phyloP scores from a whole-genome alignment of 78 protist species.

The Cavenderia fasciculata region DNA sequence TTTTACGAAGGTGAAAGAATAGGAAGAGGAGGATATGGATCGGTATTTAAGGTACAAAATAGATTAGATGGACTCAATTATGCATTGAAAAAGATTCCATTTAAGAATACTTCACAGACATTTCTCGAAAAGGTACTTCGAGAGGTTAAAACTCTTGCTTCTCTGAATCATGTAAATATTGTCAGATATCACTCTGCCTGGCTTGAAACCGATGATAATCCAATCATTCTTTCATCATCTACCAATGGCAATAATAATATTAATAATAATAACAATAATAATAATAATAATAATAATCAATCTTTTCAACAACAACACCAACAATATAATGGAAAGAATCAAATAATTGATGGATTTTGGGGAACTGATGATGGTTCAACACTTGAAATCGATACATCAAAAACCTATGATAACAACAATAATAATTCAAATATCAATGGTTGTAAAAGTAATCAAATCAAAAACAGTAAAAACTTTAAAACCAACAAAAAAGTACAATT shows the following conservation, averaged over 20 bases:
- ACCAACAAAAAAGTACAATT: neutral
- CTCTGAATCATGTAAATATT: conserved; percentile 74
- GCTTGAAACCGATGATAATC: conserved; percentile 52
- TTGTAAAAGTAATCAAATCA: neutral
- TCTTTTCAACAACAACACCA: neutral
- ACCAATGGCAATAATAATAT: neutral
- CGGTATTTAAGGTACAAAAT: conserved; percentile 67
- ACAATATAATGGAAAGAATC: neutral
- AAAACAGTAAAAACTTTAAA: neutral
- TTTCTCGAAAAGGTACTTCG: conserved; percentile 66
- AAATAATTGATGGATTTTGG: conserved; percentile 43
- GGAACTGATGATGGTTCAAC: conserved; percentile 9
- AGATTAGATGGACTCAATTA: conserved; percentile 53
- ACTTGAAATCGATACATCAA: neutral
- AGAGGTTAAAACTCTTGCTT: conserved; percentile 80
- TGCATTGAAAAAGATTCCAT: conserved; percentile 72
- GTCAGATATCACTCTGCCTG: conserved; percentile 81
- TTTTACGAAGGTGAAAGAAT: conserved; percentile 55
- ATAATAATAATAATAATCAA: too few species aligned
- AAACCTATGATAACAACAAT: neutral
- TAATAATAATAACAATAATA: neutral
- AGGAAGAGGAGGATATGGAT: conserved; percentile 77
- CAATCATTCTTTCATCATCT: conserved; percentile 3
- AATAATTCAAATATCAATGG: too few species aligned
- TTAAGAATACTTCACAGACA: conserved; percentile 56